A percentile compares a stretch with the other conserved stretches of the same genome.
Conservation (phyloP, 768 basidiomycete species). For the Xerocomellus dryophilus region DNA sequence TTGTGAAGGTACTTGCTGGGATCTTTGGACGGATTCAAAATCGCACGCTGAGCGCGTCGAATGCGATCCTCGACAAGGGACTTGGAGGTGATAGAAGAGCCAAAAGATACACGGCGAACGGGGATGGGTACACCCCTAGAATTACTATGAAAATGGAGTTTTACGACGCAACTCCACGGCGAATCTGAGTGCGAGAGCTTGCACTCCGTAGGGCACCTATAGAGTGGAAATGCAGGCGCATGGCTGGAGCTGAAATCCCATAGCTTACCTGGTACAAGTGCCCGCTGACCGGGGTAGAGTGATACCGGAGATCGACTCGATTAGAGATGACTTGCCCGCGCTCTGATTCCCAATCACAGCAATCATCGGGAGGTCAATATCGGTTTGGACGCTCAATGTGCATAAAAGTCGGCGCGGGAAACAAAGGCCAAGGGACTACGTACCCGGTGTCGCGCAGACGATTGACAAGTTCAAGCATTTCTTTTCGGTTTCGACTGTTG, state of each 20-base stretch:
- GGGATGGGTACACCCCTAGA: neutral
- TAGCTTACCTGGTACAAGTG: neutral
- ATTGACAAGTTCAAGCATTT: conserved; percentile 56
- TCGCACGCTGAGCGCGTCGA: neutral
- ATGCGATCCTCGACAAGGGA: neutral
- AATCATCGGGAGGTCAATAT: conserved; percentile 3
- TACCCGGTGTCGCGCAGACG: conserved; percentile 64
- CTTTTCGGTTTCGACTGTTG: conserved; percentile 53
- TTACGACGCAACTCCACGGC: neutral
- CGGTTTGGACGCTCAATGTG: conserved; percentile 1
- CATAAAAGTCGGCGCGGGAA: neutral
- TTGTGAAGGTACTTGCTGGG: neutral
- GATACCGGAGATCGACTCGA: conserved; percentile 1
- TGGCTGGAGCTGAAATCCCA: neutral
- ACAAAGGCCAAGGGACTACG: neutral
- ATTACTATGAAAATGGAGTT: neutral
- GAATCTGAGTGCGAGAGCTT: neutral
- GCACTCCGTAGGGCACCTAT: conserved; percentile 2
- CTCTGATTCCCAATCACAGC: conserved; percentile 1
- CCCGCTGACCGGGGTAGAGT: neutral
- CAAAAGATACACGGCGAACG: neutral
- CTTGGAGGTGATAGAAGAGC: neutral
- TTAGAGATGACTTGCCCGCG: neutral
- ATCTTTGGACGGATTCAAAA: neutral
- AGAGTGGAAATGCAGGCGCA: neutral